Base-by-base conservation (phyloP, 2,329 filamentous ascomycete species). In the Zalaria obscura region DNA sequence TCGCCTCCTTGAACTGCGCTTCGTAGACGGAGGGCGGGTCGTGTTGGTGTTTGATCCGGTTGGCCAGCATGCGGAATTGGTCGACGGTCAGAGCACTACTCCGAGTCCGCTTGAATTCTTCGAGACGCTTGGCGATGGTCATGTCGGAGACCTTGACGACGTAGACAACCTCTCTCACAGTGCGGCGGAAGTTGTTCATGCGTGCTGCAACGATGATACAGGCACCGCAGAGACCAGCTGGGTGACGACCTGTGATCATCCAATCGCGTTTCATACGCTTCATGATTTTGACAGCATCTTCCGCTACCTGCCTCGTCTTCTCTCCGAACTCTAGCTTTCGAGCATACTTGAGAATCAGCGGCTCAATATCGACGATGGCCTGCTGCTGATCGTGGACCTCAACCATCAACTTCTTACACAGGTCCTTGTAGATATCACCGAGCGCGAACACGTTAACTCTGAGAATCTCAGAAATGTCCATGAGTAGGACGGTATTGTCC, bases 161-260 rank as follows among this genome's bases (percentile, higher is more conserved):
- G 58, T 94, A 96, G n/a, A 96, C 89, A 5, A 98, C 83, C 62
- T 98, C 91, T 27, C 87, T 77, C 8, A 93, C 78, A 0, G 87
- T 94, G 11, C 91, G 80, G 36, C 89, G 82, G 57, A 93, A 98
- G 61, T 96, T 96, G 72, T 95, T 93, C 82, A 96, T 96, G 40
- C 91, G 83, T 5, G 91, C 89, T 5, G 91, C 91, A 59, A 98
- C 80, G 46, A 98, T 83, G 38, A 98, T 73, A 50, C 88, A 93
- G 8, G 91, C 91, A 47, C 91, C 91, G 59, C 88, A 95, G 41
- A 96, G 80, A 50, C 91, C 91, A 5, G 89, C 89, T 10, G 91
- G 91, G 34, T 91, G 80, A 54, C 91, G 83, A 52, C 91, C 91
- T 57, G 88, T 86, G 37, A 88, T 81, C 76, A 98, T 96, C 88